Conservation (phyloP, 352 stramenopile species). For the Globisporangium rhizosaccharum region DNA sequence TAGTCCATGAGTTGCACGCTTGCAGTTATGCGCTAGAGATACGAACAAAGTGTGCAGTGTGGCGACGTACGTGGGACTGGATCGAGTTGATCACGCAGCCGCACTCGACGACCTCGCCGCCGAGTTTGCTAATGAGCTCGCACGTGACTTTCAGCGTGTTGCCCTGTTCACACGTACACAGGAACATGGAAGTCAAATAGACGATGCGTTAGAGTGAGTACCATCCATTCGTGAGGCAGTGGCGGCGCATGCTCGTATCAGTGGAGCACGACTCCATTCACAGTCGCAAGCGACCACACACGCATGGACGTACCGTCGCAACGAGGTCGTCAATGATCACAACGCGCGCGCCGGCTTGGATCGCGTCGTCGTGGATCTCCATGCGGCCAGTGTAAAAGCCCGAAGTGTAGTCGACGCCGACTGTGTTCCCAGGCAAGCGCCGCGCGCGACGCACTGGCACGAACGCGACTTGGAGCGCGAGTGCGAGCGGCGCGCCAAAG, state of each 20-base stretch:
- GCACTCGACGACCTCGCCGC: constrained; percentile 70
- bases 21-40: neutral
- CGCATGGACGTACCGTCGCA: constrained; percentile 40
- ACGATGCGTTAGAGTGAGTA: too few species aligned
- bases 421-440: constrained; percentile 53
- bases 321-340: constrained; percentile 81
- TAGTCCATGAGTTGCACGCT: neutral
- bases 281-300: neutral
- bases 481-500: constrained; percentile 67
- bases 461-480: constrained; percentile 60
- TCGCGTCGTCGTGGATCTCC: constrained; percentile 82
- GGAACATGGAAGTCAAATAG: too few species aligned
- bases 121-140: constrained; percentile 66
- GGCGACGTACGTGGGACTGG: constrained; percentile 28
- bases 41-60: neutral
- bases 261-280: too few species aligned
- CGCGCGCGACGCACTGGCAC: constrained; percentile 66
- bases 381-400: constrained; percentile 67
- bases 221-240: too few species aligned
- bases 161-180: constrained; percentile 23
- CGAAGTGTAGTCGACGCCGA: constrained; percentile 79
- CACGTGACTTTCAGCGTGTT: constrained; percentile 80
- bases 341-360: constrained; percentile 57
- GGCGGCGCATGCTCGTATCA: too few species aligned
- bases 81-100: constrained; percentile 73